phyloP scores from a whole-genome alignment of 768 basidiomycete species.

The Tubosaeta sp. region DNA sequence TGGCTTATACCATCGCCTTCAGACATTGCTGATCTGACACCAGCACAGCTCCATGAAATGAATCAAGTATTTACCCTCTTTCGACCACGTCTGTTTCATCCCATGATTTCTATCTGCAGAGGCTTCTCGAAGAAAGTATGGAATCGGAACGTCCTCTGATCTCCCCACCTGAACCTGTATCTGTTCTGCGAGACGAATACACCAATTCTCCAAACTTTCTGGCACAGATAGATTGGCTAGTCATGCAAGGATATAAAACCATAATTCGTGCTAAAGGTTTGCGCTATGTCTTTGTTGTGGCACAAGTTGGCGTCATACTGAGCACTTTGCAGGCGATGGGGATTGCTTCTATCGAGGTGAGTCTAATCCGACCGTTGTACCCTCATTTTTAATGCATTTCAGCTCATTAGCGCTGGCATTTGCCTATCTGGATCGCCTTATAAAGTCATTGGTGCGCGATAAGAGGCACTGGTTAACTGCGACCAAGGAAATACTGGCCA shows the following conservation, averaged over 20 bases:
- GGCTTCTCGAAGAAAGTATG: constrained; percentile 37
- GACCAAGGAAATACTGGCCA: constrained; percentile 50
- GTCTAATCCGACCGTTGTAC: constrained; percentile 11
- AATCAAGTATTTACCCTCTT: constrained; percentile 32
- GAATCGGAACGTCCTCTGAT: constrained; percentile 48
- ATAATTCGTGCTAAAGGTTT: constrained; percentile 71
- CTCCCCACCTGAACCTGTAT: constrained; percentile 48
- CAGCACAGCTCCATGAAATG: constrained; percentile 36
- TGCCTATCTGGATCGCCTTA: constrained; percentile 71
- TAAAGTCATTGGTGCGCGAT: constrained; percentile 43
- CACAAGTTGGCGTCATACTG: neutral
- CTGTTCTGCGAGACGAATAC: constrained; percentile 61
- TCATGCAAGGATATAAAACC: constrained; percentile 54
- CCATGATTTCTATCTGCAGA: constrained; percentile 23
- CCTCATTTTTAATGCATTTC: constrained; percentile 15
- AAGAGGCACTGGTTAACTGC: constrained; percentile 47
- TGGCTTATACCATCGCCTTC: neutral
- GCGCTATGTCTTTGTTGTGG: constrained; percentile 18
- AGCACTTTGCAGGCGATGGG: constrained; percentile 60
- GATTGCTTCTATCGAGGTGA: constrained; percentile 92
- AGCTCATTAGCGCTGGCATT: constrained; percentile 66
- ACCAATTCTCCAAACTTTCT: constrained; percentile 55
- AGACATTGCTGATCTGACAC: constrained; percentile 34
- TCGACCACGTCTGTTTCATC: neutral
- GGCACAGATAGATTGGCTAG: constrained; percentile 72